These are phyloP conservation scores for Trichoderma sp. DNA, from an alignment of 2,329 filamentous ascomycete genomes.

Conservation along the genomic window DNA sequence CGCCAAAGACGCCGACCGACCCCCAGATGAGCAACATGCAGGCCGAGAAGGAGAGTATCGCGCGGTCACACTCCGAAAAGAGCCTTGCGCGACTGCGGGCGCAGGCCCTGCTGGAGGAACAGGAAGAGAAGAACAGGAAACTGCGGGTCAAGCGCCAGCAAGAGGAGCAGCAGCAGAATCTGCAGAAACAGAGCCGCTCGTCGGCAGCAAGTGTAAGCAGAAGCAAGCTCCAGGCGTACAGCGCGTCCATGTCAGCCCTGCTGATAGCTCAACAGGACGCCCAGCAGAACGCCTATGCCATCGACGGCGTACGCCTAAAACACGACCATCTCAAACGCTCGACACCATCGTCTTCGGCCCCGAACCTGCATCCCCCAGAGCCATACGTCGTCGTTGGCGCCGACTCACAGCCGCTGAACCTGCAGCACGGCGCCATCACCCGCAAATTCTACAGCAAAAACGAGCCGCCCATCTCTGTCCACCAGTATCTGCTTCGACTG, in stretches of 20 bases:
- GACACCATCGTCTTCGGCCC: slow-evolving; percentile 25
- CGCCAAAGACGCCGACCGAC: slow-evolving; percentile 62
- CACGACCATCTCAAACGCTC: slow-evolving; percentile 36
- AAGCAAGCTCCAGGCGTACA: slow-evolving; percentile 34
- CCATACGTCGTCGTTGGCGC: slow-evolving; percentile 66
- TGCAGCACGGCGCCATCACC: slow-evolving; percentile 83
- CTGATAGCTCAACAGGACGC: slow-evolving; percentile 33
- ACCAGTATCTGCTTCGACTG: slow-evolving; percentile 82
- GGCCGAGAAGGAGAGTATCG: slow-evolving; percentile 62
- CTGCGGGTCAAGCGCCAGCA: slow-evolving; percentile 19
- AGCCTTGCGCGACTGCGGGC: slow-evolving; percentile 50
- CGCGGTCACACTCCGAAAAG: slow-evolving; percentile 58
- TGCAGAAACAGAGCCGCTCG: slow-evolving; percentile 7
- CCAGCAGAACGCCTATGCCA: slow-evolving; percentile 32
- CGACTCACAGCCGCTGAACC: slow-evolving; percentile 69
- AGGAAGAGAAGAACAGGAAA: slow-evolving; percentile 31
- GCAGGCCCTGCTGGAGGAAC: slow-evolving; percentile 40
- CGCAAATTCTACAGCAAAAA: slow-evolving; percentile 92
- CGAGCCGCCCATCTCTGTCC: slow-evolving; percentile 77
- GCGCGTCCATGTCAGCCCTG: slow-evolving; percentile 33
- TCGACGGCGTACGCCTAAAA: slow-evolving; percentile 59
- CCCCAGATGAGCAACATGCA: slow-evolving; percentile 67
- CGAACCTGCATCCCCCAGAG: slow-evolving; percentile 35
- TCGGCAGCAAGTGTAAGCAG: slow-evolving; percentile 26
- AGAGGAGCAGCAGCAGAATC: slow-evolving; percentile 10